These are phyloP conservation scores for Reutealis trisperma DNA, from an alignment of 345 rosid species.

Conservation along the genomic window DNA sequence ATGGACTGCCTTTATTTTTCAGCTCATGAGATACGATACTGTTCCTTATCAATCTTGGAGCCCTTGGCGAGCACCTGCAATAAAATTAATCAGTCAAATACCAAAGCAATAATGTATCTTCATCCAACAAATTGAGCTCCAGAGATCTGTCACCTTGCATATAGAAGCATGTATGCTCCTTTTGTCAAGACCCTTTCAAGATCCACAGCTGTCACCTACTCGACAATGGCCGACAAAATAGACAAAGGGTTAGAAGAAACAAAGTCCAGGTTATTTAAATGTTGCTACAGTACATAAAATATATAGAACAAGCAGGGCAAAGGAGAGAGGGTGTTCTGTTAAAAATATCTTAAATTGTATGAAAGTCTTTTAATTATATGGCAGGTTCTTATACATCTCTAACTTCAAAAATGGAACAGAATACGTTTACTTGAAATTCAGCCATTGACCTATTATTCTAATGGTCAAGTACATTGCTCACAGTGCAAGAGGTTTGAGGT, in stretches of 20 bases:
- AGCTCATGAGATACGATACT: conserved; percentile 28
- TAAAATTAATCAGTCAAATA: conserved; percentile 24
- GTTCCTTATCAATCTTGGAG: conserved; percentile 60
- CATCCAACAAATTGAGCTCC: neutral
- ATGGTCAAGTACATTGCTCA: no score
- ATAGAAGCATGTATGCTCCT: conserved; percentile 91
- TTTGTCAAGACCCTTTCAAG: conserved; percentile 62
- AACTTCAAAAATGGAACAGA: neutral
- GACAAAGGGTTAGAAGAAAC: neutral
- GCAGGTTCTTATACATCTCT: neutral
- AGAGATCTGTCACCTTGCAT: conserved; percentile 63
- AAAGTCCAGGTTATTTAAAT: neutral
- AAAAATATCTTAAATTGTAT: neutral
- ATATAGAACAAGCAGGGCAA: neutral
- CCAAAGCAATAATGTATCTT: neutral
- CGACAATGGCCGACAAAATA: conserved; percentile 26
- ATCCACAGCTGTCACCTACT: conserved; percentile 69
- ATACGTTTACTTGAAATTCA: neutral
- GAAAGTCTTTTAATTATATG: no score
- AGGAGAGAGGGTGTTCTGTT: neutral
- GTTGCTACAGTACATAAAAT: neutral
- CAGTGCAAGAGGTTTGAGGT: no score
- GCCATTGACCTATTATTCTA: no score
- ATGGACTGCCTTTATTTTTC: conserved; percentile 31
- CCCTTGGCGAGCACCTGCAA: conserved; percentile 71